Base-by-base conservation (phyloP, 2,329 filamentous ascomycete genomes). In the Fusarium armeniacum region DNA sequence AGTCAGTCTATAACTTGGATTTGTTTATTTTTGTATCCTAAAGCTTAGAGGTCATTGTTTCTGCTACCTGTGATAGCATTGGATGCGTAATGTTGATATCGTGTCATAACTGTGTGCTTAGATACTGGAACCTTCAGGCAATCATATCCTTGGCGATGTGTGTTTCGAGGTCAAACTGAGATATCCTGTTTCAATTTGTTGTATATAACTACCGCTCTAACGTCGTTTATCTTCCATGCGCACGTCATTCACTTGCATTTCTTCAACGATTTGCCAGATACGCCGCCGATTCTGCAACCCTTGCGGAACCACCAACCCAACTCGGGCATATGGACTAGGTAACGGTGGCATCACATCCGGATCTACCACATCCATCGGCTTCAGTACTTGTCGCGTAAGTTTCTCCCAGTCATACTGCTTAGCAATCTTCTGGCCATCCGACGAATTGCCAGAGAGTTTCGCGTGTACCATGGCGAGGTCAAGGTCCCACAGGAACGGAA, bases 221-320 rank as follows among this genome's bases (percentile, higher is more conserved):
- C 10, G 28, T 30, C 28, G 3, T 30, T 16, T 15, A 33, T 33
- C 44, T 16, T 51, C 6, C 20, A 38, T 51, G 32, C 47, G 24
- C 11, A 50, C 32, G 33, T 40, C 47, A 28, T 40, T 11, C 26
- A 38, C 22, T 16, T 38, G 18, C 33, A 30, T 51, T 28, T 51
- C 24, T 26, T 51, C 47, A 40, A 38, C 46, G 11, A 50, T 50
- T 15, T 50, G 46, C 46, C 32, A 50, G 16, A 50, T 50, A 13
- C 32, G 46, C 32, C 46, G 46, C 13, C 46, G 30, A 26, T 50
- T 50, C 32, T 36, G 46, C 15, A 50, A 36, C 7, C 46, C 46
- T 9, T 20, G 16, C 6, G 32, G 32, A 50, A 50, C 46, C 46
- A 50, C 11, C 2, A 36, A 22, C 2, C 32, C 32, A 36, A 15